Percentiles rank a stretch among this genome's conserved stretches.
phyloP scores from a whole-genome alignment of 2,329 filamentous ascomycete species.

The Colletotrichum tabaci region DNA sequence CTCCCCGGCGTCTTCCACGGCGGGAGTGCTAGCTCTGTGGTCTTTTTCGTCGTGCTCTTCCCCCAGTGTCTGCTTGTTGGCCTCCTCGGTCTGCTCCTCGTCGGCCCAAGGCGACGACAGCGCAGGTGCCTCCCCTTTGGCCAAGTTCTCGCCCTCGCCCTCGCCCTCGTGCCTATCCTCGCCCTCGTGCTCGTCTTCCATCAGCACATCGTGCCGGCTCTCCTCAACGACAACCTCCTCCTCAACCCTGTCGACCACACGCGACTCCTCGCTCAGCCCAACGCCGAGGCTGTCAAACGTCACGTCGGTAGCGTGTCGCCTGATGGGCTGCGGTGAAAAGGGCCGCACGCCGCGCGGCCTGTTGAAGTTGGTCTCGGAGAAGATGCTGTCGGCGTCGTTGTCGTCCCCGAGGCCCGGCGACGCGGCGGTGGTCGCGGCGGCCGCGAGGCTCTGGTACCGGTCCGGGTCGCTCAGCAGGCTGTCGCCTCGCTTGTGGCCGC shows the following conservation, averaged over 20 bases:
- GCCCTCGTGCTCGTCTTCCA: constrained; percentile 31
- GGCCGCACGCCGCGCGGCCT: constrained; percentile 68
- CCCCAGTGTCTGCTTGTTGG: neutral
- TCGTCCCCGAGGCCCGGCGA: constrained; percentile 44
- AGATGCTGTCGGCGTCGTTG: constrained; percentile 61
- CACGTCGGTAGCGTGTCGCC: constrained; percentile 58
- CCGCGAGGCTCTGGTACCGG: constrained; percentile 72
- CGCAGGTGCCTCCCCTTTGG: too few relatives aligned
- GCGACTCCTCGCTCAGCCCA: constrained; percentile 36
- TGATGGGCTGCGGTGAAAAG: constrained; percentile 71
- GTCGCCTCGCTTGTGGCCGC: constrained; percentile 63
- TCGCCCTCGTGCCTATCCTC: neutral
- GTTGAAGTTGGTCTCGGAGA: constrained; percentile 66
- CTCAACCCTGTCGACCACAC: constrained; percentile 40
- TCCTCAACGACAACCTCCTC: constrained; percentile 19
- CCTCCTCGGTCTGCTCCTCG: constrained; percentile 13
- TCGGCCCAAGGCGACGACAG: neutral
- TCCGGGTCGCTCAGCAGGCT: constrained; percentile 68
- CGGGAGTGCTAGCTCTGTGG: neutral
- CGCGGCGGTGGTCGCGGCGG: constrained; percentile 62
- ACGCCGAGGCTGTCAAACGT: constrained; percentile 56
- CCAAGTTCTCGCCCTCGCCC: too few relatives aligned
- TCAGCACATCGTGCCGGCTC: constrained; percentile 29
- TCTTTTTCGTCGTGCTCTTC: neutral
- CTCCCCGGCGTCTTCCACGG: neutral